Evolutionary conservation across 2,329 filamentous ascomycete species (phyloP).

Genomic region (Pezicula rhizophila): DNA sequence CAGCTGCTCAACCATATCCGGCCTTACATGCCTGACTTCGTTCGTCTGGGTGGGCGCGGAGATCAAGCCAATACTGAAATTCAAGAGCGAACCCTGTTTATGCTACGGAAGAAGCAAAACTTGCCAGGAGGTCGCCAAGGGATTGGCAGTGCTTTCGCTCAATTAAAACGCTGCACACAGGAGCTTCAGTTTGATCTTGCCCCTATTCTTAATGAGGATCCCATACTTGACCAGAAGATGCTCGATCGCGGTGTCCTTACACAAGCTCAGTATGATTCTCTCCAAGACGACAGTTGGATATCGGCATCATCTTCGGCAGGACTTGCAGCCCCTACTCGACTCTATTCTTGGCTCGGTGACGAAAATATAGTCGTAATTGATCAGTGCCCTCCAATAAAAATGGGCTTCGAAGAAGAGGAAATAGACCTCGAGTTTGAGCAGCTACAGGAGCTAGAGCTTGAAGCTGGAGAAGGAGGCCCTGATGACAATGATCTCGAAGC

Average conservation of each 20-base stretch:
- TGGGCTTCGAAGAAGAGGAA: conserved; percentile 22
- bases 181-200: conserved; percentile 5
- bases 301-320: conserved; percentile 4
- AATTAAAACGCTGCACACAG: background rate
- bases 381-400: conserved; percentile 18
- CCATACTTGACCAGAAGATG: conserved; percentile 51
- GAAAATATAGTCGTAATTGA: conserved; percentile 16
- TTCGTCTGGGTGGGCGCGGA: conserved; percentile 43
- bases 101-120: conserved; percentile 41
- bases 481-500: conserved; percentile 16
- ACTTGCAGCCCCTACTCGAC: background rate
- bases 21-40: conserved; percentile 53
- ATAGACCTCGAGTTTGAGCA: conserved; percentile 22
- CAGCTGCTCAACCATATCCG: conserved; percentile 54
- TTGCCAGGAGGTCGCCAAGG: conserved; percentile 10
- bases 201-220: conserved; percentile 33
- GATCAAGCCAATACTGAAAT: conserved; percentile 49
- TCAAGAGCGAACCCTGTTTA: conserved; percentile 59
- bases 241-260: conserved; percentile 52
- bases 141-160: conserved; percentile 3
- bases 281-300: conserved; percentile 41
- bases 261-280: conserved; percentile 54
- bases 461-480: conserved; percentile 6
- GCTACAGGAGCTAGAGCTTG: conserved; percentile 18
- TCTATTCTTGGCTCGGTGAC: conserved; percentile 15